These are phyloP conservation scores for Paecilomyces dactylethromorphus DNA, from an alignment of 2,329 filamentous ascomycete genomes.

Conservation along the genomic window DNA sequence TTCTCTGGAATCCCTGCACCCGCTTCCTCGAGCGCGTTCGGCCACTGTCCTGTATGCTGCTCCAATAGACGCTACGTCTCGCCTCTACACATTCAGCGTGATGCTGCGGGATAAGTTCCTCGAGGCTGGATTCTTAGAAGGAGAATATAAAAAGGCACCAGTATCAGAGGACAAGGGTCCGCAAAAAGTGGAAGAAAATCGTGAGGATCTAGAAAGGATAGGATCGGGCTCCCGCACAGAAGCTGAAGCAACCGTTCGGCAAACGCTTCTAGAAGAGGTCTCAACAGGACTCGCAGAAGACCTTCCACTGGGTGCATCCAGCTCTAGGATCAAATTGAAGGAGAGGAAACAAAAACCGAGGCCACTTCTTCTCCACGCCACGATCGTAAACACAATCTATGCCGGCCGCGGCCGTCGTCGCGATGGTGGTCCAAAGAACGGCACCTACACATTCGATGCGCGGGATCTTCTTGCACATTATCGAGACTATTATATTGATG, in stretches of 20 bases:
- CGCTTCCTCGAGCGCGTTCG: conserved; percentile 25
- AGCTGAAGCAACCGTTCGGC: conserved; percentile 6
- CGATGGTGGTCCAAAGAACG: conserved; percentile 3
- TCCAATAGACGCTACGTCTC: conserved; percentile 31
- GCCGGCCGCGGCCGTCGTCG: conserved; percentile 23
- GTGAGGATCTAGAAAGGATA: not conserved
- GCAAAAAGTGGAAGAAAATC: not conserved
- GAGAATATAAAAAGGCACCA: conserved; percentile 15
- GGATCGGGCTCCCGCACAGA: not conserved
- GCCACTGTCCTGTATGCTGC: conserved; percentile 36
- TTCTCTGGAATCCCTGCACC: conserved; percentile 36
- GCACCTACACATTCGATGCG: conserved; percentile 43
- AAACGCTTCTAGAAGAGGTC: conserved; percentile 8
- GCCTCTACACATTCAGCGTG: conserved; percentile 36
- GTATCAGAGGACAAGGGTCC: not conserved
- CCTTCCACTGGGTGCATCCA: conserved; percentile 1
- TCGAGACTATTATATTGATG: conserved; percentile 27
- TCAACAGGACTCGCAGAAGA: conserved; percentile 4
- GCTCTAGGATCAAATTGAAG: conserved; percentile 6
- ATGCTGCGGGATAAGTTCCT: conserved; percentile 36
- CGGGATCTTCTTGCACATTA: conserved; percentile 25
- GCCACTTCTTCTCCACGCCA: conserved; percentile 72
- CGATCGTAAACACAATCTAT: conserved; percentile 80
- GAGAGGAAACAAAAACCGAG: conserved; percentile 33
- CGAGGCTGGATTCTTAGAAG: conserved; percentile 36